Base-by-base conservation (phyloP, 768 basidiomycete species). In the Agaricus subrufescens region DNA sequence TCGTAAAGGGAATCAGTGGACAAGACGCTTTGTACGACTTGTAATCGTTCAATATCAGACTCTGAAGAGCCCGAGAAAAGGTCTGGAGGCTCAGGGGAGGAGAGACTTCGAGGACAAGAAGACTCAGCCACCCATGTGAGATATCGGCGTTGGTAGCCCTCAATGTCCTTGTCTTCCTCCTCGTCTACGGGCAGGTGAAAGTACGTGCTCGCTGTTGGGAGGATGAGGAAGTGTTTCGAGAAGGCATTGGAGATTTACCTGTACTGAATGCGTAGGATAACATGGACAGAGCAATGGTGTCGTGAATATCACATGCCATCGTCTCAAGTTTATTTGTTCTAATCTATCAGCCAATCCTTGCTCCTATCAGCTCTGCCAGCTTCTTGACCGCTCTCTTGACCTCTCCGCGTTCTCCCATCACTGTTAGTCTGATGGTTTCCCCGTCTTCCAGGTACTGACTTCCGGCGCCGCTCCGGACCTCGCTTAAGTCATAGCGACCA, bases 341-440 rank as follows among this genome's bases (percentile, higher is more conserved):
- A 34, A 48, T 27, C 14, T 44, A 44, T 52, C 29, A 50, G 31
- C 34, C 31, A 3, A 62, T 45, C 11, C 39, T 58, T 10, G 50
- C 58, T 12, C 70, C 73, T 39, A 89, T 62, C 25, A 61, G 64
- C 46, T 63, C 69, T 50, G 85, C 79, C 37, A 97, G 77, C 62
- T 67, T 77, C 55, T 71, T 70, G 40, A 84, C 79, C 31, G 82
- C 74, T 57, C 81, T 69, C 61, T 73, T 78, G 48, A 92, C 84
- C 68, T 94, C 91, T 11, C 92, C 93, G 44, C 86, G 76, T 66
- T 90, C 88, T 8, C 94, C 94, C 95, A 98, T 98, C 29, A 90
- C 79, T n/a, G 93, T 96, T 67, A 96, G 60, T 53, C 78, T 74
- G 25, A 93, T 64, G 4, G 62, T 61, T 29, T 75, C 72, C 75